A percentile compares a stretch with the other conserved stretches of the same genome.
Conservation (phyloP, 805 yeast species). For the Pichia insulana region DNA sequence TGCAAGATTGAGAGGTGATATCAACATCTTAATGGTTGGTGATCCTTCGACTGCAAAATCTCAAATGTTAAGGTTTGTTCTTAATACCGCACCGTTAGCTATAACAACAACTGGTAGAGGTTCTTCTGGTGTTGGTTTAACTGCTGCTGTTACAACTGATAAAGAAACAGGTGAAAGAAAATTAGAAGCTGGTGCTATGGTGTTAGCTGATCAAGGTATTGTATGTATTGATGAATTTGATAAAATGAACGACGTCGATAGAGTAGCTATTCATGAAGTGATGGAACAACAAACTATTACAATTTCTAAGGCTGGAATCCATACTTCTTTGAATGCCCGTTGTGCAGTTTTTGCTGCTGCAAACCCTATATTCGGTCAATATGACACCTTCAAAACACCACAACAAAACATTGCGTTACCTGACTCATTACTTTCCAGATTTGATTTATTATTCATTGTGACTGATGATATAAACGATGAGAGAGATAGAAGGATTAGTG, state of each 20-base stretch:
- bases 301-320: slow-evolving; percentile 96
- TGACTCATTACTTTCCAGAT: slow-evolving; percentile 92
- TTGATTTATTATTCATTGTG: slow-evolving; percentile 88
- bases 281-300: slow-evolving; percentile 99
- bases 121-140: slow-evolving; percentile 98
- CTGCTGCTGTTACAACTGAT: slow-evolving; percentile 96
- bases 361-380: slow-evolving; percentile 94
- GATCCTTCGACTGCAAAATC: slow-evolving; percentile 98
- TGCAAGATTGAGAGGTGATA: slow-evolving; percentile 96
- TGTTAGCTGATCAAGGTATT: slow-evolving; percentile 91
- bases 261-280: slow-evolving; percentile 98
- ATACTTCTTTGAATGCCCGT: slow-evolving; percentile 91
- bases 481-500: slow-evolving; percentile 80
- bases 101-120: slow-evolving; percentile 99
- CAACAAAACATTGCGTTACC: slow-evolving; percentile 95
- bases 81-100: slow-evolving; percentile 91
- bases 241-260: slow-evolving; percentile 92
- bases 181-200: slow-evolving; percentile 99
- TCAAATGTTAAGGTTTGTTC: slow-evolving; percentile 86
- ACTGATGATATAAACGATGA: slow-evolving; percentile 88
- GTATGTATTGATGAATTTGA: slow-evolving; percentile 99
- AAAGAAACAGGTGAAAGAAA: slow-evolving; percentile 95
- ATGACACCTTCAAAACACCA: slow-evolving; percentile 91
- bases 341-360: slow-evolving; percentile 98
- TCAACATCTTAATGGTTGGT: slow-evolving; percentile 92